These are phyloP conservation scores for Zymoseptoria pseudotritici DNA, from an alignment of 2,329 filamentous ascomycete species.

Conservation along the genomic window DNA sequence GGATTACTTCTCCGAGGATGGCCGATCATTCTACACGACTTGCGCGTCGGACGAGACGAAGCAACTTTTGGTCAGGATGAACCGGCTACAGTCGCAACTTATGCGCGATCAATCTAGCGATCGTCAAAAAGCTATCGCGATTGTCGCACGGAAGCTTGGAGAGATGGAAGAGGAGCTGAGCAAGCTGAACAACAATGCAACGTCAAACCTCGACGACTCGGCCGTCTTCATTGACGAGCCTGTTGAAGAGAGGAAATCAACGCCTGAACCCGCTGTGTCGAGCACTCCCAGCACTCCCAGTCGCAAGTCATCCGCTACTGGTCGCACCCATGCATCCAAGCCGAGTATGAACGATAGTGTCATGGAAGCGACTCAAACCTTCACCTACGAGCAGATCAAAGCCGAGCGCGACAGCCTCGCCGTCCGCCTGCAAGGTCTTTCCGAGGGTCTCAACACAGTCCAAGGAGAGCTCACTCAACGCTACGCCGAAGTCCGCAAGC, in stretches of 20 bases:
- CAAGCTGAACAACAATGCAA: conserved; percentile 22
- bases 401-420: conserved; percentile 21
- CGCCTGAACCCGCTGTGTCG: background rate
- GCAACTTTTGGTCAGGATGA: conserved; percentile 32
- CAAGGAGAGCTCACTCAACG: conserved; percentile 27
- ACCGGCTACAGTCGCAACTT: conserved; percentile 30
- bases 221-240: conserved; percentile 27
- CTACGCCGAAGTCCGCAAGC: conserved; percentile 26
- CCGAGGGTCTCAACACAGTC: conserved; percentile 24
- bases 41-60: conserved; percentile 22
- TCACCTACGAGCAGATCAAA: conserved; percentile 15
- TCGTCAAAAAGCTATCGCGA: conserved; percentile 9
- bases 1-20: conserved; percentile 36
- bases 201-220: conserved; percentile 23
- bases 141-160: conserved; percentile 24
- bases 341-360: conserved; percentile 1
- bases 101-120: conserved; percentile 24
- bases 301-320: background rate
- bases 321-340: background rate
- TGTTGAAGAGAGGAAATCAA: conserved; percentile 3
- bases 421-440: conserved; percentile 24
- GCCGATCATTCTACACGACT: conserved; percentile 20
- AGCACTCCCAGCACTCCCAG: background rate
- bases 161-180: conserved; percentile 28
- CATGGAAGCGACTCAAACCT: background rate